Conservation (phyloP, 192 early-diverging fungal species). For the Coemansia sp. region DNA sequence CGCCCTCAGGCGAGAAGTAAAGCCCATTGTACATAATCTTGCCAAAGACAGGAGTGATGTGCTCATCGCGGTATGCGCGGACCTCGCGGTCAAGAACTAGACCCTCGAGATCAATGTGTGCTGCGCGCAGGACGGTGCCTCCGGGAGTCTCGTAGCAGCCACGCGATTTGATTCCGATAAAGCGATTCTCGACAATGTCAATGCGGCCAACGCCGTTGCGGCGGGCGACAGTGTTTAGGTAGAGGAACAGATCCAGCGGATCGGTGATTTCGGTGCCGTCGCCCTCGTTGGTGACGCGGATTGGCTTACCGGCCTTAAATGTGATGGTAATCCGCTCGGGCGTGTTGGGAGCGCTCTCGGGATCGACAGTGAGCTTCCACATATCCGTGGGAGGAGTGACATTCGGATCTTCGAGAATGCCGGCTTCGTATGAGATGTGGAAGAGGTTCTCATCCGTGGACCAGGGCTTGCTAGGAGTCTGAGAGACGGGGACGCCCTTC, state of each 20-base stretch:
- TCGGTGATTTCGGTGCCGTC: slow-evolving; percentile 69
- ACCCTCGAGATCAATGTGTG: slow-evolving; percentile 95
- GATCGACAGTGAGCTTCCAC: slow-evolving; percentile 98
- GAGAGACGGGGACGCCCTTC: slow-evolving; percentile 90
- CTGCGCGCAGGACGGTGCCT: slow-evolving; percentile 92
- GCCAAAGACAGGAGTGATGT: slow-evolving; percentile 75
- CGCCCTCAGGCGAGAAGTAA: slow-evolving; percentile 96
- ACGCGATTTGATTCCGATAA: slow-evolving; percentile 98
- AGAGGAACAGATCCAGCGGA: slow-evolving; percentile 83
- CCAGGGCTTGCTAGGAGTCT: slow-evolving; percentile 97
- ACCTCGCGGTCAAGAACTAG: slow-evolving; percentile 94
- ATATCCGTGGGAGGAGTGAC: slow-evolving; percentile 96
- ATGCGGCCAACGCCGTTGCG: slow-evolving; percentile 98
- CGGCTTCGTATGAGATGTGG: slow-evolving; percentile 99
- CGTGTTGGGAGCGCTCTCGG: slow-evolving; percentile 94
- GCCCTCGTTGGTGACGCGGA: slow-evolving; percentile 81
- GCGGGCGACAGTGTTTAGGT: slow-evolving; percentile 92
- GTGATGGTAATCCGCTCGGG: slow-evolving; percentile 92
- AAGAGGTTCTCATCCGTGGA: slow-evolving; percentile 99
- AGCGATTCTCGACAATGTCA: slow-evolving; percentile 99
- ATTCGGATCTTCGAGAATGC: slow-evolving; percentile 96
- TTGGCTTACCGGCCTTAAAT: slow-evolving; percentile 86
- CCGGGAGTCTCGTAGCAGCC: slow-evolving; percentile 99
- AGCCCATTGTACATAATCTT: slow-evolving; percentile 91
- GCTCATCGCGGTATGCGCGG: slow-evolving; percentile 89